A percentile compares a stretch with the other conserved stretches of the same genome.
phyloP scores from a whole-genome alignment of 441 rosid genomes.

The Gossypium trilobum region DNA sequence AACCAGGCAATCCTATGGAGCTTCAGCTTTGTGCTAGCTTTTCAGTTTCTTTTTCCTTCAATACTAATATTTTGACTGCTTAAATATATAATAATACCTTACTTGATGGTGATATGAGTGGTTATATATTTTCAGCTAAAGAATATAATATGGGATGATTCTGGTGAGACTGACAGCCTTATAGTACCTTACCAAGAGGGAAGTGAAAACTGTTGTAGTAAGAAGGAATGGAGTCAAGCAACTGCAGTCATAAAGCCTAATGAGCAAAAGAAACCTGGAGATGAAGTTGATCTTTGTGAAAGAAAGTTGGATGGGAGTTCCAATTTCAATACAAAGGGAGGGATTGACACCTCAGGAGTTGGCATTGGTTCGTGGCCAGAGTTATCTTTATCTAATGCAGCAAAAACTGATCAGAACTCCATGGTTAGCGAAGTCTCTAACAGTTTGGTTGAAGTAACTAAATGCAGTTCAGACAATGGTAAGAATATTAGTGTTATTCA shows the following conservation, averaged over 20 bases:
- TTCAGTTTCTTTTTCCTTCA: background rate
- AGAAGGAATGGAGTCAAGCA: constrained; percentile 45
- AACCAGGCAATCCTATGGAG: background rate
- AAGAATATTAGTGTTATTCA: constrained; percentile 20
- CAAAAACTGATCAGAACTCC: constrained; percentile 39
- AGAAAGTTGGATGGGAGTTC: constrained; percentile 41
- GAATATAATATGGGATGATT: constrained; percentile 82
- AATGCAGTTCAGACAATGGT: constrained; percentile 38
- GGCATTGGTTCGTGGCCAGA: constrained; percentile 48
- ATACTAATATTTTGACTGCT: background rate
- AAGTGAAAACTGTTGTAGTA: constrained; percentile 38
- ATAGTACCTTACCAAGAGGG: constrained; percentile 61
- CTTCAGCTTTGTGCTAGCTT: background rate
- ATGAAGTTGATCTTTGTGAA: constrained; percentile 32
- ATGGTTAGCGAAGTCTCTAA: constrained; percentile 40
- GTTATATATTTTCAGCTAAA: constrained; percentile 47
- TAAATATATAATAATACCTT: constrained; percentile 8
- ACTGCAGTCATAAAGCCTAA: constrained; percentile 29
- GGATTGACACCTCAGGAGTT: constrained; percentile 37
- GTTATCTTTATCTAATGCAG: constrained; percentile 38
- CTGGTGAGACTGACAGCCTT: constrained; percentile 59
- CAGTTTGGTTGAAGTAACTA: constrained; percentile 36
- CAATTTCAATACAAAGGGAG: constrained; percentile 30
- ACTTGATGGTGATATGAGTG: background rate
- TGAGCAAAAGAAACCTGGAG: constrained; percentile 32